Conservation (phyloP, 768 basidiomycete species). For the Auricularia sp. region DNA sequence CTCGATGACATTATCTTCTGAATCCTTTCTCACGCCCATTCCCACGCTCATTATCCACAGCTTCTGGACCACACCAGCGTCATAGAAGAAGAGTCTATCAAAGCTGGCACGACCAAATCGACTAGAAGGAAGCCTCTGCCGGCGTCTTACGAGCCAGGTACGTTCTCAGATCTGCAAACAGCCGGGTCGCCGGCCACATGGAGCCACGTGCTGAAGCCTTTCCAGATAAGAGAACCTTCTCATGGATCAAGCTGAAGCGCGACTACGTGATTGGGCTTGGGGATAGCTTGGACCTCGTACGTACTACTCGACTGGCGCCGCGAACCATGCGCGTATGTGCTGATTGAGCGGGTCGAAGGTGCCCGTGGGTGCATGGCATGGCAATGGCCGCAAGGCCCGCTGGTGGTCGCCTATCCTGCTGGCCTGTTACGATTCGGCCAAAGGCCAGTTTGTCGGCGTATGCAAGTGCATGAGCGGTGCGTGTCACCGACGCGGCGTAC, state of each 20-base stretch:
- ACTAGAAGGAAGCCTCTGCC: slow-evolving; percentile 56
- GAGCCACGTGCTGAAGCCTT: neutral
- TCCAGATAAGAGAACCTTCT: slow-evolving; percentile 69
- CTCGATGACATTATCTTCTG: neutral
- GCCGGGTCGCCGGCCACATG: neutral
- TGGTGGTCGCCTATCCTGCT: slow-evolving; percentile 92
- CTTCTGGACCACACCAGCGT: slow-evolving; percentile 51
- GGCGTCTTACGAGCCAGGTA: slow-evolving; percentile 77
- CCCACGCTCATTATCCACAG: slow-evolving; percentile 23
- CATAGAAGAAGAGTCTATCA: slow-evolving; percentile 23
- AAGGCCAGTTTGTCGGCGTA: slow-evolving; percentile 58
- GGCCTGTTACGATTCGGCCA: slow-evolving; percentile 58
- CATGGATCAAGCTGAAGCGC: slow-evolving; percentile 90
- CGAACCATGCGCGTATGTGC: slow-evolving; percentile 7
- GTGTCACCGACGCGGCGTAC: slow-evolving; percentile 11
- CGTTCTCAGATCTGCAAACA: slow-evolving; percentile 8
- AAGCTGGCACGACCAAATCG: slow-evolving; percentile 11
- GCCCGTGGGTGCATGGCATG: slow-evolving; percentile 67
- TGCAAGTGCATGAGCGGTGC: slow-evolving; percentile 86
- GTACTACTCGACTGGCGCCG: slow-evolving; percentile 35
- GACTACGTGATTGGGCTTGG: slow-evolving; percentile 77
- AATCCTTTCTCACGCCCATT: slow-evolving; percentile 9
- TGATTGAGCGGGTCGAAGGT: slow-evolving; percentile 27
- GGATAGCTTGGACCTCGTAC: slow-evolving; percentile 65
- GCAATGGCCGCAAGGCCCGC: slow-evolving; percentile 75